Base-by-base conservation (phyloP, 1,284 basidiomycete genomes). In the Sanguinoderma infundibulare region DNA sequence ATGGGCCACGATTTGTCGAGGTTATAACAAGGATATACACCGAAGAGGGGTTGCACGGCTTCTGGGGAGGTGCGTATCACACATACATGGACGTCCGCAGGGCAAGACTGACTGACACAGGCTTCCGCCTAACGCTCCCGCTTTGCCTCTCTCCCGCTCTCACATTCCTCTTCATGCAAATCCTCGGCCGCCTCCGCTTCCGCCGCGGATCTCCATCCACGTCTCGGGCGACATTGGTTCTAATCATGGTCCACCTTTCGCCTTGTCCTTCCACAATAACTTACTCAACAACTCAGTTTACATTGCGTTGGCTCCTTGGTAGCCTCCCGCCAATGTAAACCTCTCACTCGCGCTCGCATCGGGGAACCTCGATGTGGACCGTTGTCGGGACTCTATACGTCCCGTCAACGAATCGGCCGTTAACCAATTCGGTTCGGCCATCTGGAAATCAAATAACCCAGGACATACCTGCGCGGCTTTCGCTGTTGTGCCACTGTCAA, bases 111-210 rank as follows among this genome's bases (percentile, higher is more conserved):
- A 1, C 40, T 34, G 20, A 40, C n/a, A n/a, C n/a, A 85, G 84
- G 84, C 0, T 85, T 86, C 71, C 73, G 77, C 38, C 81, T 81
- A 1, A 80, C 82, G 1, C 73, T 81, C 1, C 70, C 84, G 1
- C 72, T 85, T 8, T 84, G 81, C 7, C 72, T 85, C 30, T 86
- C 83, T 57, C 85, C 85, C 1, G 81, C 84, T 0, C 75, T 86
- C 26, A 86, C 84, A 0, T 75, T 86, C 28, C 78, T 81, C 15
- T 73, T 85, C 56, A 82, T 83, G 70, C 83, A 86, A 66, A 64
- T 84, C 20, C 81, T 80, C 63, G 75, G 82, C 44, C 76, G 79
- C 15, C 22, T 81, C 1, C 66, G 46, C 35, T 22, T 61, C 14
- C 60, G 62, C 0, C 50, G 53, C 35, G 36, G 32, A 24, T 50